A percentile compares a stretch with the other conserved stretches of the same genome.
phyloP scores from a whole-genome alignment of 225 moss, liverwort and hornwort genomes.

The Thuidium tamariscinum region DNA sequence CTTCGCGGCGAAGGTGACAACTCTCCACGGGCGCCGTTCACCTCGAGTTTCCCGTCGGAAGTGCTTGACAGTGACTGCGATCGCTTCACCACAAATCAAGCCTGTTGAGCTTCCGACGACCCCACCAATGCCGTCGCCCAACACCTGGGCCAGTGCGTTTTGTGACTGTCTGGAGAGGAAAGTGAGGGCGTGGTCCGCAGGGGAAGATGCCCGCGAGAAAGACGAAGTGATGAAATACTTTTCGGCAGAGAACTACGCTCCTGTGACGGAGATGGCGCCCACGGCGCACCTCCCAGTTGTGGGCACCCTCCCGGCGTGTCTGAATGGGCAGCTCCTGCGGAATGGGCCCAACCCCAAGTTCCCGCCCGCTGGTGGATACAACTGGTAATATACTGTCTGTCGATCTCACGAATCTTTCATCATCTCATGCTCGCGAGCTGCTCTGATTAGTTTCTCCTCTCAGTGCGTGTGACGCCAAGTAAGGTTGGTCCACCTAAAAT shows the following conservation, averaged over 20 bases:
- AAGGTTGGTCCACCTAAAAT: no score
- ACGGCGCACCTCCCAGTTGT: not conserved
- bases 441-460: not conserved
- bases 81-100: not conserved
- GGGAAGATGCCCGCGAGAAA: not conserved
- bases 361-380: not conserved
- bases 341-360: conserved; percentile 7
- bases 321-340: not conserved
- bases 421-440: not conserved
- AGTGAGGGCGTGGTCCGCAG: not conserved
- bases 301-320: conserved; percentile 1
- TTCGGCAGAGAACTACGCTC: not conserved
- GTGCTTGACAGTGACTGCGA: not conserved
- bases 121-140: not conserved
- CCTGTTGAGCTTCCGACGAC: not conserved
- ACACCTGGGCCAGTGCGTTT: not conserved
- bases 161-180: not conserved
- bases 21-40: not conserved
- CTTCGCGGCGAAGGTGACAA: not conserved
- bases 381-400: conserved; percentile 9
- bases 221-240: not conserved
- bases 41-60: not conserved
- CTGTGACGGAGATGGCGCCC: not conserved
- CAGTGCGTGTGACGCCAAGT: not conserved
- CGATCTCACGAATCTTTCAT: not conserved